phyloP scores from a whole-genome alignment of 2,329 filamentous ascomycete genomes.

The Ophiostoma tasmaniense region DNA sequence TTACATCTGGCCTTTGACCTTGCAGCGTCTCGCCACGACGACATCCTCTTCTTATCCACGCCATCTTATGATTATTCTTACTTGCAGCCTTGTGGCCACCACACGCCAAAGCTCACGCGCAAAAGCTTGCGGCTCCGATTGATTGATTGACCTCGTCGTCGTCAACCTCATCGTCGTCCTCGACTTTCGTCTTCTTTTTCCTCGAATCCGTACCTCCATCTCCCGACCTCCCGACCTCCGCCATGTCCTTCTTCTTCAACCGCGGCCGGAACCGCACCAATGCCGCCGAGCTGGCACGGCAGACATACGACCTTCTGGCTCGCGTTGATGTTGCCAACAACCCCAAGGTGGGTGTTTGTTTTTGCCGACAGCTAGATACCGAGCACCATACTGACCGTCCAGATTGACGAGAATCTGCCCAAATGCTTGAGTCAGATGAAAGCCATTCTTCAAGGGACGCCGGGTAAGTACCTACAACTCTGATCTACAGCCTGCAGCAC shows the following conservation, averaged over 20 bases:
- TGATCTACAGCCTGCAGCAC: background rate
- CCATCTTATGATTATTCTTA: conserved; percentile 3
- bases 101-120: background rate
- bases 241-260: conserved; percentile 25
- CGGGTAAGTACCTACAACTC: conserved; percentile 48
- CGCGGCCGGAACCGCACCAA: conserved; percentile 23
- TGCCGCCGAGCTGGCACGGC: conserved; percentile 22
- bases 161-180: background rate
- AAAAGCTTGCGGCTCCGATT: background rate
- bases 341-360: conserved; percentile 14
- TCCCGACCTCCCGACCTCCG: background rate
- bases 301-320: conserved; percentile 22
- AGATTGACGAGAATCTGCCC: conserved; percentile 61
- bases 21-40: background rate
- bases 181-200: background rate
- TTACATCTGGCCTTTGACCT: background rate
- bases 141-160: background rate
- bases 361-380: background rate
- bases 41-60: background rate
- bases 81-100: background rate
- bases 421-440: conserved; percentile 88
- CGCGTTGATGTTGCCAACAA: conserved; percentile 18
- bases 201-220: background rate
- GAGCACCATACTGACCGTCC: background rate
- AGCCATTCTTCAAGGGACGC: conserved; percentile 82